A percentile compares a stretch with the other conserved stretches of the same genome.
phyloP scores from a whole-genome alignment of 495 filamentous ascomycete genomes.

The Xylaria intraflava region DNA sequence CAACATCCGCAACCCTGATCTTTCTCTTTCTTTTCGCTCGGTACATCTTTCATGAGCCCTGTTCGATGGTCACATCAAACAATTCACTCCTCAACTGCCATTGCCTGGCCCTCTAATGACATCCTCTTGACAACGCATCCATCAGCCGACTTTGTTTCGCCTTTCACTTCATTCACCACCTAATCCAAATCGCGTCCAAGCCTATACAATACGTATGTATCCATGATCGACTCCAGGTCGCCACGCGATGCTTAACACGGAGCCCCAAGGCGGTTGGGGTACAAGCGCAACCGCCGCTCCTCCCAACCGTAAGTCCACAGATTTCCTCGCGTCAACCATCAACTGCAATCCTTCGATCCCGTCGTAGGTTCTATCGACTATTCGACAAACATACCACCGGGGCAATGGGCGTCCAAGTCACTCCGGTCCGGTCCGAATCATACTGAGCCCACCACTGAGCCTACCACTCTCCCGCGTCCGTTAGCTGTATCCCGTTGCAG shows the following conservation, averaged over 20 bases:
- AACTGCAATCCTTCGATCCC: neutral
- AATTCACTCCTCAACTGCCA: neutral
- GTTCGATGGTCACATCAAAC: neutral
- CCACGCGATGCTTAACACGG: conserved; percentile 22
- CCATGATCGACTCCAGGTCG: neutral
- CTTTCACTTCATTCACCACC: neutral
- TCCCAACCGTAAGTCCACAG: conserved; percentile 26
- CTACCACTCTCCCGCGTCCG: neutral
- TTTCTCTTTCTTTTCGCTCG: neutral
- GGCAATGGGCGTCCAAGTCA: neutral
- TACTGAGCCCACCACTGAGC: too few relatives aligned
- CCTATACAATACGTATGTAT: neutral
- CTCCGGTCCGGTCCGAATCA: neutral
- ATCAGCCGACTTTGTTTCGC: neutral
- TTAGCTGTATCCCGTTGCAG: neutral
- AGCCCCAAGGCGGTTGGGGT: conserved; percentile 25
- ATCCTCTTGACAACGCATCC: neutral
- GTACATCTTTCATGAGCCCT: neutral
- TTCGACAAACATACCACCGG: neutral
- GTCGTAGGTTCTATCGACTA: neutral
- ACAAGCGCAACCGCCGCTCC: conserved; percentile 12
- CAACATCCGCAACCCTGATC: neutral
- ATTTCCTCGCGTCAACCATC: conserved; percentile 18
- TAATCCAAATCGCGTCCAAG: neutral
- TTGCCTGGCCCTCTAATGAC: neutral